Percentiles rank a stretch among this genome's conserved stretches.
phyloP scores from a whole-genome alignment of 2,329 filamentous ascomycete genomes.

The Calycina herbarum region DNA sequence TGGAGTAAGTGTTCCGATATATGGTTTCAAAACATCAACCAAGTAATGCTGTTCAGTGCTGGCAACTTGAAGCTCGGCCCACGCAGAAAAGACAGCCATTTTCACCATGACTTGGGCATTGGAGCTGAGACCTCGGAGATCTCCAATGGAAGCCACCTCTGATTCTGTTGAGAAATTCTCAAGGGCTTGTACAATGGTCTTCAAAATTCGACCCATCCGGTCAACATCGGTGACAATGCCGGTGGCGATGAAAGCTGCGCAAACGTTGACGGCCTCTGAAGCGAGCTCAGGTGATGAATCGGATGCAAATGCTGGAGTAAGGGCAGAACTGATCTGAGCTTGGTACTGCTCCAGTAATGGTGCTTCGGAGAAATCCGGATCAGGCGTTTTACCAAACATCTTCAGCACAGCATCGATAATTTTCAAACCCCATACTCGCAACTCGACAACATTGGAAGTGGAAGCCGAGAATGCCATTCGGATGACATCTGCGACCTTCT shows the following conservation, averaged over 20 bases:
- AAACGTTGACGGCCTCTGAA: constrained; percentile 94
- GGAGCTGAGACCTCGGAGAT: constrained; percentile 86
- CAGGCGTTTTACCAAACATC: constrained; percentile 92
- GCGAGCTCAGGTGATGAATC: constrained; percentile 96
- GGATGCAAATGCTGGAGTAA: constrained; percentile 92
- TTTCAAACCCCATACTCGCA: constrained; percentile 87
- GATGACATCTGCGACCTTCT: constrained; percentile 85
- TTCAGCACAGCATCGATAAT: constrained; percentile 92
- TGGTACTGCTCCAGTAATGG: constrained; percentile 97
- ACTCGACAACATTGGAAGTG: constrained; percentile 85
- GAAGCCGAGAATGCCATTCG: constrained; percentile 97
- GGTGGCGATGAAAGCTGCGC: constrained; percentile 95
- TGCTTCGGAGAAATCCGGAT: constrained; percentile 96
- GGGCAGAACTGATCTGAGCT: constrained; percentile 92
- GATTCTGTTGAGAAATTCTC: constrained; percentile 86
- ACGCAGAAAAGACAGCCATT: constrained; percentile 94
- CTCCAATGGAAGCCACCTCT: constrained; percentile 85
- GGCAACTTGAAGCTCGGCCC: constrained; percentile 95
- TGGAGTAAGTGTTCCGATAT: constrained; percentile 86
- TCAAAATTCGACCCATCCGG: constrained; percentile 97
- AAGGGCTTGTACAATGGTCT: constrained; percentile 84
- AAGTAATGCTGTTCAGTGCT: constrained; percentile 91
- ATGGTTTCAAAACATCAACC: constrained; percentile 82
- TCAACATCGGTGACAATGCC: constrained; percentile 97
- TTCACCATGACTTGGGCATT: constrained; percentile 99